Evolutionary conservation across 2,329 filamentous ascomycete genomes (phyloP).

Genomic region (Didymella lethalis): DNA sequence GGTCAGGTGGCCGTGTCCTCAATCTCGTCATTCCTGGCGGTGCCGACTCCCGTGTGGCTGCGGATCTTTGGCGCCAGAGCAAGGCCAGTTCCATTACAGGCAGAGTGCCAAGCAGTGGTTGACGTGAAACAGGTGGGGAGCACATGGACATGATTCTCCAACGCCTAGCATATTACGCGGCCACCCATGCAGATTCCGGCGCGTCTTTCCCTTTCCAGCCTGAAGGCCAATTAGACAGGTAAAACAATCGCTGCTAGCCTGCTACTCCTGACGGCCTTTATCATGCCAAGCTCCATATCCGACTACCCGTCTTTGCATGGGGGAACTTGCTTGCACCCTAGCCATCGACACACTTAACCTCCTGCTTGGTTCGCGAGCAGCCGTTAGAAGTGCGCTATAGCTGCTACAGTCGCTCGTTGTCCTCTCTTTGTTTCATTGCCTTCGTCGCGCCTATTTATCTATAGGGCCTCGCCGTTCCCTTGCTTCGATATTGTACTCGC

Average conservation of each 20-base stretch:
- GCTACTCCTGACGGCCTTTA: conserved; percentile 34
- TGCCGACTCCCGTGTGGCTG: conserved; percentile 21
- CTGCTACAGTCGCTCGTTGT: conserved; percentile 32
- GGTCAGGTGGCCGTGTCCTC: conserved; percentile 13
- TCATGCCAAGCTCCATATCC: conserved; percentile 41
- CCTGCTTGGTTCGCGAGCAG: conserved; percentile 29
- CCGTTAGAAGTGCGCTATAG: conserved; percentile 38
- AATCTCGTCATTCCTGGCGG: conserved; percentile 17
- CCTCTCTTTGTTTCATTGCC: conserved; percentile 21
- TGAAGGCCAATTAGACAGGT: conserved; percentile 31
- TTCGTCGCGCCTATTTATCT: conserved; percentile 10
- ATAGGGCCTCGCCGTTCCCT: conserved; percentile 18
- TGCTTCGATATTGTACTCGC: conserved; percentile 20
- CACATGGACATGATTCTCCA: conserved; percentile 26
- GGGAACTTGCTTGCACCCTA: conserved; percentile 42
- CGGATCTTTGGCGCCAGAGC: conserved; percentile 9
- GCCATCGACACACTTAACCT: conserved; percentile 33
- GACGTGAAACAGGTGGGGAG: conserved; percentile 36
- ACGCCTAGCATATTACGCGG: conserved; percentile 40
- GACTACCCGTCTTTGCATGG: conserved; percentile 47
- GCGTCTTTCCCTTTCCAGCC: conserved; percentile 31
- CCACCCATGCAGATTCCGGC: conserved; percentile 34
- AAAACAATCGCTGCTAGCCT: conserved; percentile 24
- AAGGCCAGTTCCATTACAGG: conserved; percentile 26
- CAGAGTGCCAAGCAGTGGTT: conserved; percentile 30